phyloP scores from a whole-genome alignment of 2,329 filamentous ascomycete species.

The Alternaria sp. region DNA sequence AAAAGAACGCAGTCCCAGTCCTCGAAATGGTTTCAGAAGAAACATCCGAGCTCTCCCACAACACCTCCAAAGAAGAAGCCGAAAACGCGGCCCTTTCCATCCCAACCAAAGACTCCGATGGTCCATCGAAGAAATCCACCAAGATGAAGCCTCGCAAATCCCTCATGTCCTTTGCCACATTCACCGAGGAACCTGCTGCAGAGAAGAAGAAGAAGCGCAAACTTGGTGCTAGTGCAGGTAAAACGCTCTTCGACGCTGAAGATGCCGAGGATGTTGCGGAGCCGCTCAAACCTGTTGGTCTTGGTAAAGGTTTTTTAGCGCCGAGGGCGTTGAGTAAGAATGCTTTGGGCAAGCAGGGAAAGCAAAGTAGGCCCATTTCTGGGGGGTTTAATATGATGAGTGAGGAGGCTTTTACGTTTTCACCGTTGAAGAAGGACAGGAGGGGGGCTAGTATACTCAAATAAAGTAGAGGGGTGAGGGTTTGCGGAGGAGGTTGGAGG shows the following conservation, averaged over 20 bases:
- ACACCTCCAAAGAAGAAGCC: slow-evolving; percentile 47
- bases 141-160: slow-evolving; percentile 57
- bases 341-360: slow-evolving; percentile 42
- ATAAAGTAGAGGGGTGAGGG: slow-evolving; percentile 11
- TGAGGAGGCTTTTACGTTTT: slow-evolving; percentile 52
- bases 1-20: slow-evolving; percentile 49
- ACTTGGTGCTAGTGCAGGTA: slow-evolving; percentile 67
- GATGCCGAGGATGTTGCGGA: slow-evolving; percentile 42
- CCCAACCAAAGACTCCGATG: slow-evolving; percentile 49
- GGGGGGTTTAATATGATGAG: slow-evolving; percentile 49
- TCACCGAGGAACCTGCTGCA: slow-evolving; percentile 51
- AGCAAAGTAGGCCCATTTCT: slow-evolving; percentile 41
- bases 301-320: slow-evolving; percentile 51
- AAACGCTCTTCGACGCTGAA: slow-evolving; percentile 69
- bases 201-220: slow-evolving; percentile 71
- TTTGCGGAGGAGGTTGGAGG: neutral
- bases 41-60: slow-evolving; percentile 40
- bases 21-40: slow-evolving; percentile 59
- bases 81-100: slow-evolving; percentile 50
- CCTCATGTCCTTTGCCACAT: slow-evolving; percentile 57
- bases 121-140: slow-evolving; percentile 45
- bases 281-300: slow-evolving; percentile 44
- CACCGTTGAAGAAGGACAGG: slow-evolving; percentile 54
- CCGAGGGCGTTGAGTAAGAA: slow-evolving; percentile 50
- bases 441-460: slow-evolving; percentile 41